Base-by-base conservation (phyloP, 2,329 filamentous ascomycete species). In the Sporothrix globosa region DNA sequence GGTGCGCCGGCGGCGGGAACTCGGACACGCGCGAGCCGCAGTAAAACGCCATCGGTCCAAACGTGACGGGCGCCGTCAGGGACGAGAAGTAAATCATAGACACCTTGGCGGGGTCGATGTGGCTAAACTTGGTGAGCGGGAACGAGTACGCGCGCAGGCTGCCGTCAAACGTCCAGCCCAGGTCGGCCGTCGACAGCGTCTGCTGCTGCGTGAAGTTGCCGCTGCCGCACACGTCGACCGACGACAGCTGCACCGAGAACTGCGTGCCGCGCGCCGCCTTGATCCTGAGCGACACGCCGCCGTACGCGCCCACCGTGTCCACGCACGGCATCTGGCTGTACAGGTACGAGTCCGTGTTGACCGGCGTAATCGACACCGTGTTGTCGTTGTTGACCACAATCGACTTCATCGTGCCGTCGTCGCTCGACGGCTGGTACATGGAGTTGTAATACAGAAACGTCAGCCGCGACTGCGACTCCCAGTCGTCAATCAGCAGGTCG, bases 391-490 rank as follows among this genome's bases (percentile, higher is more conserved):
- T 81, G 52, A 88, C 85, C 17, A 82, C 79, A 30, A 88, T 78
- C 1, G 85, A 87, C 27, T 81, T 80, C 84, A 88, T 87, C 7
- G 84, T 84, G 2, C 78, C 83, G 76, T 89, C 87, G 73, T 88
- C 85, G 46, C 85, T 87, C 6, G 84, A 84, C 4, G 87, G 81
- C 73, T 84, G 79, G 2, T 84, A 79, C 78, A 88, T 79, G 50
- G 87, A 82, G 75, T 89, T 89, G 80, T 89, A 89, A 75, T 81
- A 85, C 19, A 89, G 78, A 77, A 89, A 89, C 1, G 85, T 87
- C 68, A 89, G 77, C 41, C 87, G 85, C 6, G 87, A 89, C 76
- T 89, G 87, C 10, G 87, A 89, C 69, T 81, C 82, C 83, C 85
- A 89, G 78, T 89, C 87, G 73, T 89, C 87, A 69, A 89, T 75